These are phyloP conservation scores for Ogataea neopini DNA, from an alignment of 805 yeast genomes.

Conservation along the genomic window DNA sequence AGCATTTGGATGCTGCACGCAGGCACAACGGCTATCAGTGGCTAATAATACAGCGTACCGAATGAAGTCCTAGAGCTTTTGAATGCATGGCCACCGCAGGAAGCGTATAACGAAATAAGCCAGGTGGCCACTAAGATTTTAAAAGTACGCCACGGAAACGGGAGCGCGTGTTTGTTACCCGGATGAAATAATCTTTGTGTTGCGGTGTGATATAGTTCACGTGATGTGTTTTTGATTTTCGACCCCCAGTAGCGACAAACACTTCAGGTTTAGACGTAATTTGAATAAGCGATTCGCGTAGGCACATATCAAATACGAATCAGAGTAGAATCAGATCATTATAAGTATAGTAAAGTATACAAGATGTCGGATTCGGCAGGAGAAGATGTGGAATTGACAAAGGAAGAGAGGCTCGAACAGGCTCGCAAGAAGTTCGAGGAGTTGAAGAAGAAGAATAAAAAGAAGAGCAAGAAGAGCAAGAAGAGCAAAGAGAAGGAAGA, in stretches of 20 bases:
- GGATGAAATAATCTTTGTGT: background rate
- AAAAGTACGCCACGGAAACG: background rate
- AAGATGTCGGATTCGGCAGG: conserved; percentile 12
- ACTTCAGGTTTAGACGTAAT: no score
- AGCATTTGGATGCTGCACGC: background rate
- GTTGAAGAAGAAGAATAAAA: conserved; percentile 34
- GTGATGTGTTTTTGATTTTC: background rate
- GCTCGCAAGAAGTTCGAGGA: conserved; percentile 40
- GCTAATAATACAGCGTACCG: background rate
- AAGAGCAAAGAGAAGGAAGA: conserved; percentile 12
- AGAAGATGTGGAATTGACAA: conserved; percentile 29
- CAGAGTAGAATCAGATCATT: background rate
- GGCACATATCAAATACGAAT: no score
- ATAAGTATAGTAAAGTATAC: background rate
- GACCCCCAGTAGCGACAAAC: no score
- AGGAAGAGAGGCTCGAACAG: conserved; percentile 37
- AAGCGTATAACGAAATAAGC: background rate
- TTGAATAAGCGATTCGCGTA: no score
- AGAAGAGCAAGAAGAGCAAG: conserved; percentile 25
- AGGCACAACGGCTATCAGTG: conserved; percentile 1
- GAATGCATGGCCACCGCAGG: background rate
- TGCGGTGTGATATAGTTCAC: background rate
- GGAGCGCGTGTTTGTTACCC: background rate
- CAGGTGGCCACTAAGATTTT: background rate
- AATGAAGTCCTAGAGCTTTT: background rate